Percentiles rank a stretch among this genome's conserved stretches.
These are phyloP conservation scores for Viola pubescens DNA, from an alignment of 441 rosid genomes.

Conservation along the genomic window DNA sequence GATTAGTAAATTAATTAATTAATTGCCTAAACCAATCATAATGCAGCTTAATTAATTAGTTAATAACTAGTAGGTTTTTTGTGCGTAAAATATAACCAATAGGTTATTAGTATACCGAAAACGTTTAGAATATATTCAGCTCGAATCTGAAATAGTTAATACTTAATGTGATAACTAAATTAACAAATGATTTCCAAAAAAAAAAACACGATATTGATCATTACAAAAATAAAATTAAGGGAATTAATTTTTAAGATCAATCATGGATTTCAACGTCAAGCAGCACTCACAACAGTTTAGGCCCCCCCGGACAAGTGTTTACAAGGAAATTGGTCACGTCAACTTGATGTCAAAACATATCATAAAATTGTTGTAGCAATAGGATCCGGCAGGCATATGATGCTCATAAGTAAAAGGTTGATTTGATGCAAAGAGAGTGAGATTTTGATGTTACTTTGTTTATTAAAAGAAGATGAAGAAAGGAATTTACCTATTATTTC, in stretches of 20 bases:
- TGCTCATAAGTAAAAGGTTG: constrained; percentile 9
- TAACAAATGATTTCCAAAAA: too few species aligned
- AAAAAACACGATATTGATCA: constrained; percentile 2
- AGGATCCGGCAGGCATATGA: constrained; percentile 1
- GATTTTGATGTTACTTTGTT: not conserved
- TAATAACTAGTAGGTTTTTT: too few species aligned
- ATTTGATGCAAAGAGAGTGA: not conserved
- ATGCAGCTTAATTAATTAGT: too few species aligned
- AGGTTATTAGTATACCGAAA: too few species aligned
- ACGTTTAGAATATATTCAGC: too few species aligned
- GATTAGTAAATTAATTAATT: too few species aligned
- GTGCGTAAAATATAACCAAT: too few species aligned
- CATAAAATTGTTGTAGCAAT: constrained; percentile 1
- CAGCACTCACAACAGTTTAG: not conserved
- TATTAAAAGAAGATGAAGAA: too few species aligned
- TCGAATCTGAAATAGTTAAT: too few species aligned
- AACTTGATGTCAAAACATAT: constrained; percentile 2
- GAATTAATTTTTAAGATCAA: constrained; percentile 5
- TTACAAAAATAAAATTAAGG: not conserved
- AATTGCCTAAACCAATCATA: too few species aligned
- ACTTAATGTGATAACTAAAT: too few species aligned
- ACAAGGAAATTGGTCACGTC: constrained; percentile 4
- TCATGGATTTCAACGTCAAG: constrained; percentile 10
- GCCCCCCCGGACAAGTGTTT: not conserved
- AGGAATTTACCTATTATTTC: too few species aligned